These are phyloP conservation scores for Apiotrichum siamense DNA, from an alignment of 1,284 basidiomycete genomes.

Conservation along the genomic window DNA sequence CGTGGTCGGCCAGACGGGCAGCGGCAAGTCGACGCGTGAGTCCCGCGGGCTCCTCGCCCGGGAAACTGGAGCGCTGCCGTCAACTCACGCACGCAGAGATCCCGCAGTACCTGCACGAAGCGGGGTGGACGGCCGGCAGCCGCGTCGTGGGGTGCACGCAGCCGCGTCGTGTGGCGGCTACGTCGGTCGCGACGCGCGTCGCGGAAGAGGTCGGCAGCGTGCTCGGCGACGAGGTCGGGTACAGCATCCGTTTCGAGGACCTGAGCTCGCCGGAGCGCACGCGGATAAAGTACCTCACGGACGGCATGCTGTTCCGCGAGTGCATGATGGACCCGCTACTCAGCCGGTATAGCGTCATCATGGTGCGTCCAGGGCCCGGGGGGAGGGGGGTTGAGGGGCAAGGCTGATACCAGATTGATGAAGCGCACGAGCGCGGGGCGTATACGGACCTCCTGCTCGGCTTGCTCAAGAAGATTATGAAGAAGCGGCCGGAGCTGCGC, in stretches of 20 bases:
- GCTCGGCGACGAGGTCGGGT: slow-evolving; percentile 93
- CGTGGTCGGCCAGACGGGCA: slow-evolving; percentile 89
- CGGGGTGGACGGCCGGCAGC: slow-evolving; percentile 76
- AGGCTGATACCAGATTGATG: slow-evolving; percentile 66
- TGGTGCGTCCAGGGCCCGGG: slow-evolving; percentile 55
- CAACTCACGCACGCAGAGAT: slow-evolving; percentile 57
- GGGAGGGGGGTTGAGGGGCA: neutral
- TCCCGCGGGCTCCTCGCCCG: slow-evolving; percentile 12
- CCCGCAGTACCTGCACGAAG: slow-evolving; percentile 86
- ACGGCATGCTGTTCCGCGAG: slow-evolving; percentile 96
- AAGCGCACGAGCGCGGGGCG: slow-evolving; percentile 91
- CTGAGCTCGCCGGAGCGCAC: slow-evolving; percentile 73
- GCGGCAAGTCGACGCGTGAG: slow-evolving; percentile 93
- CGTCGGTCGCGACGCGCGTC: slow-evolving; percentile 84
- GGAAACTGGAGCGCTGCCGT: neutral
- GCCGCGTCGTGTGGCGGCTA: slow-evolving; percentile 89
- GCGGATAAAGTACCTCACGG: slow-evolving; percentile 93
- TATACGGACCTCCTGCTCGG: slow-evolving; percentile 93
- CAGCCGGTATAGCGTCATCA: slow-evolving; percentile 86
- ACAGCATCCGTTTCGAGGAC: slow-evolving; percentile 96
- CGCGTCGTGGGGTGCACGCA: slow-evolving; percentile 86
- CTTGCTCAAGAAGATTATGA: slow-evolving; percentile 87
- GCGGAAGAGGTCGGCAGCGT: slow-evolving; percentile 79
- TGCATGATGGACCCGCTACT: slow-evolving; percentile 82
- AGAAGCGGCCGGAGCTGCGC: slow-evolving; percentile 79